These are phyloP conservation scores for Xylaria scruposa DNA, from an alignment of 495 filamentous ascomycete genomes.

Conservation along the genomic window DNA sequence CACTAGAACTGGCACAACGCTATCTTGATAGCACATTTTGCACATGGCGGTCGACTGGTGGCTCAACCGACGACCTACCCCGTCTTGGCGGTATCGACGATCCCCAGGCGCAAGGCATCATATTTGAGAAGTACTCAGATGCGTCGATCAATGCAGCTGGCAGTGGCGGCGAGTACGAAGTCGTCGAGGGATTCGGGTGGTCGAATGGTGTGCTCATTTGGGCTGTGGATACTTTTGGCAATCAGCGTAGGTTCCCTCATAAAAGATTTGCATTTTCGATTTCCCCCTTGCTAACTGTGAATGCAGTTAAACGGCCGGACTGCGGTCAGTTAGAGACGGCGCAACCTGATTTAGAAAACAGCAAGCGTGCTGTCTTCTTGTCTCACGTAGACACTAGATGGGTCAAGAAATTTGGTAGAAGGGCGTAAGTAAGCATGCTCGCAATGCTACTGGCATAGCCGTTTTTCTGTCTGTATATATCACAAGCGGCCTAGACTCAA, in stretches of 20 bases:
- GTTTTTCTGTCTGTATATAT: background rate
- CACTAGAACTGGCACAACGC: conserved; percentile 52
- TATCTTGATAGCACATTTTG: conserved; percentile 60
- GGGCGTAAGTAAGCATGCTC: conserved; percentile 10
- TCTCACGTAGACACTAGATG: conserved; percentile 46
- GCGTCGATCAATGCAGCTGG: conserved; percentile 55
- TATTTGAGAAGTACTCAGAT: conserved; percentile 61
- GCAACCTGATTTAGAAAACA: conserved; percentile 32
- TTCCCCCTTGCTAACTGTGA: conserved; percentile 1
- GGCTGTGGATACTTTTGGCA: conserved; percentile 54
- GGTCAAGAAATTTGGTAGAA: conserved; percentile 47
- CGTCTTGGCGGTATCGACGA: conserved; percentile 47
- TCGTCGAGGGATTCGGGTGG: conserved; percentile 61
- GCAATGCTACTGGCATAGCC: background rate
- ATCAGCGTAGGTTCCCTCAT: conserved; percentile 33
- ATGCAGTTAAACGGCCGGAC: conserved; percentile 44
- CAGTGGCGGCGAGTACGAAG: conserved; percentile 57
- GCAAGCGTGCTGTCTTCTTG: conserved; percentile 50
- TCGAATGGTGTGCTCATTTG: conserved; percentile 60
- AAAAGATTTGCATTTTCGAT: background rate
- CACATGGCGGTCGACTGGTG: conserved; percentile 58
- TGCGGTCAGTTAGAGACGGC: conserved; percentile 53
- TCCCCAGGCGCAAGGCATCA: conserved; percentile 44
- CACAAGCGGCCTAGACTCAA: conserved; percentile 2
- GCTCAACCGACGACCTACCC: conserved; percentile 50